Evolutionary conservation across 352 stramenopile species (phyloP).

Genomic region (Phytophthora idaei): DNA sequence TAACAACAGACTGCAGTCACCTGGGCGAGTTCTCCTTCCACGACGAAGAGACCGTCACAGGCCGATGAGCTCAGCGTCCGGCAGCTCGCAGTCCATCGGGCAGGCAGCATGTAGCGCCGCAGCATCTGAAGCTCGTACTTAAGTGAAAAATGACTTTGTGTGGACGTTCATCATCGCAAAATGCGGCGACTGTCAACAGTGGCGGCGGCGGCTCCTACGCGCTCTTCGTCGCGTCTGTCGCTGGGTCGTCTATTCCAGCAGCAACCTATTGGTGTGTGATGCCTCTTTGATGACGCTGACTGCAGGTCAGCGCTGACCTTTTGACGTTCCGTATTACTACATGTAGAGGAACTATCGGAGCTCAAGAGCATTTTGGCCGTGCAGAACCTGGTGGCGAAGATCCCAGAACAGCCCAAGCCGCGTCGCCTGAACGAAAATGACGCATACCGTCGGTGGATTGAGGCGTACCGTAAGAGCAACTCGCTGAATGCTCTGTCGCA

Average conservation of each 20-base stretch:
- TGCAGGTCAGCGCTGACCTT: slow-evolving; percentile 2
- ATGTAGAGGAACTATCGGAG: slow-evolving; percentile 53
- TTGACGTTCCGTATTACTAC: neutral
- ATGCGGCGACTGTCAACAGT: slow-evolving; percentile 47
- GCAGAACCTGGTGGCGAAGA: slow-evolving; percentile 55
- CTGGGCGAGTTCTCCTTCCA: slow-evolving; percentile 47
- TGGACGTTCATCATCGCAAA: slow-evolving; percentile 17
- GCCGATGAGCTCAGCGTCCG: slow-evolving; percentile 24
- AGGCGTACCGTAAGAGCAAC: slow-evolving; percentile 28
- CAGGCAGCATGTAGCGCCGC: neutral
- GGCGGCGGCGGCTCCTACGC: slow-evolving; percentile 16
- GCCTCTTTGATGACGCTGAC: neutral
- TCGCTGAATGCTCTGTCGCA: slow-evolving; percentile 20
- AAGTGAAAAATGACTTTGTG: slow-evolving; percentile 3
- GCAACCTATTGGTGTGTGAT: slow-evolving; percentile 32
- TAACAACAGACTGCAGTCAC: slow-evolving; percentile 11
- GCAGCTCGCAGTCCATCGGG: slow-evolving; percentile 1
- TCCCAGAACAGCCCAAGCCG: slow-evolving; percentile 31
- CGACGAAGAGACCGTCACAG: slow-evolving; percentile 18
- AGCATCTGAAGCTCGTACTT: slow-evolving; percentile 25
- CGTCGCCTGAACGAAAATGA: slow-evolving; percentile 25
- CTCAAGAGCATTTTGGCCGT: slow-evolving; percentile 60
- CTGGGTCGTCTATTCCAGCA: slow-evolving; percentile 43
- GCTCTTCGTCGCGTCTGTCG: slow-evolving; percentile 29
- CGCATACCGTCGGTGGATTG: slow-evolving; percentile 36